phyloP scores from a whole-genome alignment of 345 rosid species.

The Citrus mangshanensis region DNA sequence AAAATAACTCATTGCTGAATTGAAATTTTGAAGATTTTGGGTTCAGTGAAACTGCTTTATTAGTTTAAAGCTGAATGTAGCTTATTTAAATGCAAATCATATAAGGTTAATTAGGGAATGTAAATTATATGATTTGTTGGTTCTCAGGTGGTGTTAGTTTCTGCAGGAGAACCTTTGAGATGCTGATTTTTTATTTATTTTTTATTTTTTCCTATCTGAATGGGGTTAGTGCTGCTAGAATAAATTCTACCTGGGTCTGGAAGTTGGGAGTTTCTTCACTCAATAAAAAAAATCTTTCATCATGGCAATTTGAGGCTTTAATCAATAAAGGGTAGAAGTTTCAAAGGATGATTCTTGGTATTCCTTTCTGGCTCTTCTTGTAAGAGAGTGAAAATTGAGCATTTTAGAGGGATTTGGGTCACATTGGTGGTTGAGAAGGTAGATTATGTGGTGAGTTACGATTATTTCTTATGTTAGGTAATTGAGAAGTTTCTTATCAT shows the following conservation, averaged over 20 bases:
- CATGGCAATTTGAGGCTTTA: neutral
- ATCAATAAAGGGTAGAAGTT: neutral
- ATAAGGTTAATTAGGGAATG: neutral
- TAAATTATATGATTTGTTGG: neutral
- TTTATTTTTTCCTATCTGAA: neutral
- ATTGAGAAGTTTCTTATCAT: neutral
- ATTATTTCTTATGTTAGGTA: too few species aligned
- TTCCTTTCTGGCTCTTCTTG: neutral
- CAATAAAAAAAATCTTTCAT: neutral
- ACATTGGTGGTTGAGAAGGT: neutral
- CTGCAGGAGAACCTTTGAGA: neutral
- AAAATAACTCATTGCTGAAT: neutral
- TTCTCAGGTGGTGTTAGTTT: neutral
- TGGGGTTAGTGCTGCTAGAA: neutral
- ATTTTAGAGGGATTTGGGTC: neutral
- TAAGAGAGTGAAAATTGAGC: neutral
- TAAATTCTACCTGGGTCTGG: neutral
- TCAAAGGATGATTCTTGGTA: neutral
- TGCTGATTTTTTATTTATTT: neutral
- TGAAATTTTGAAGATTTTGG: neutral
- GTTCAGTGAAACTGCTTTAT: neutral
- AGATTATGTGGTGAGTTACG: too few species aligned
- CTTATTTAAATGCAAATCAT: neutral
- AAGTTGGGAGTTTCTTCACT: neutral
- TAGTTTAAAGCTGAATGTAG: neutral